Conservation (phyloP, 2,329 filamentous ascomycete genomes). For the Botrytis hyacinthi region DNA sequence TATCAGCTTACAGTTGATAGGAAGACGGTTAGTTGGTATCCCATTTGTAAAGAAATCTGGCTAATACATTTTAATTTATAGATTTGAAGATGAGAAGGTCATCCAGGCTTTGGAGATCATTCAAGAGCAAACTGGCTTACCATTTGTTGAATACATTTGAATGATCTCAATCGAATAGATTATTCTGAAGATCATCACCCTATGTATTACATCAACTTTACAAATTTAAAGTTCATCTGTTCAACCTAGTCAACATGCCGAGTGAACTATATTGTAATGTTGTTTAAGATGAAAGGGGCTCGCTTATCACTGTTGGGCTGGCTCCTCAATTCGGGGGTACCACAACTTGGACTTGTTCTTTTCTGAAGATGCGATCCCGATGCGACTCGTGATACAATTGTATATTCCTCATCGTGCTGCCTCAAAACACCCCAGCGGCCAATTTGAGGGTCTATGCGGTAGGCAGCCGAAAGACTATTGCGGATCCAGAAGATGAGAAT, state of each 20-base stretch:
- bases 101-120: slow-evolving; percentile 40
- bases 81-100: slow-evolving; percentile 43
- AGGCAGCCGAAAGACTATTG: neutral
- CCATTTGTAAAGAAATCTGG: slow-evolving; percentile 21
- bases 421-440: neutral
- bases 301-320: neutral
- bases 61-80: slow-evolving; percentile 16
- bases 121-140: slow-evolving; percentile 38
- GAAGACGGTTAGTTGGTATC: slow-evolving; percentile 31
- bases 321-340: neutral
- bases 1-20: slow-evolving; percentile 44
- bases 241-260: neutral
- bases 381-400: too few species aligned
- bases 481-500: neutral
- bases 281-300: neutral
- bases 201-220: neutral
- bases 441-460: neutral
- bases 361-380: neutral
- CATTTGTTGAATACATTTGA: slow-evolving; percentile 35
- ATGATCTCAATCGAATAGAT: neutral
- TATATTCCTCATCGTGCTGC: neutral
- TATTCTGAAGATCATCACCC: too few species aligned
- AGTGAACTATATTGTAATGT: neutral
- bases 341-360: neutral
- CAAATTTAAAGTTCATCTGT: neutral